These are phyloP conservation scores for Lolium multiflorum DNA, from an alignment of 176 grass and related monocot species.

Conservation along the genomic window DNA sequence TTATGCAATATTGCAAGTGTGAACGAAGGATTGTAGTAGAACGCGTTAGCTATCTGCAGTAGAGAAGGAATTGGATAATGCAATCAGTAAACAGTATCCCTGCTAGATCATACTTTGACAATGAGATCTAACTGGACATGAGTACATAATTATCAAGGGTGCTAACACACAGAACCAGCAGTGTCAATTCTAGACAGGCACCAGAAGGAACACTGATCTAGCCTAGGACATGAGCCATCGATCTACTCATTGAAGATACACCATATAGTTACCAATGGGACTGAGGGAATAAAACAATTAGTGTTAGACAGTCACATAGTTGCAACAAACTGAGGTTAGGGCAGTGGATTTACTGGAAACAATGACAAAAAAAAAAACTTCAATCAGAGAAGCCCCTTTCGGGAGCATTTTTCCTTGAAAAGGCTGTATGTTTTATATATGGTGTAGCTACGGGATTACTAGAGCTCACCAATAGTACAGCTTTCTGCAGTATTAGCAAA, in stretches of 20 bases:
- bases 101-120: neutral
- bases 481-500: slow-evolving; percentile 14
- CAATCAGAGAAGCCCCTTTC: neutral
- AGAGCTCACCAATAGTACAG: neutral
- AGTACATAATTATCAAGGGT: neutral
- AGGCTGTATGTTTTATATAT: neutral
- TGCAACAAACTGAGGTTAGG: neutral
- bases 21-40: slow-evolving; percentile 89
- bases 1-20: slow-evolving; percentile 74
- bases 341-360: neutral
- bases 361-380: neutral
- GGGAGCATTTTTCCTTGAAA: neutral
- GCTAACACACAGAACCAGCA: neutral
- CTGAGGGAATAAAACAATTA: neutral
- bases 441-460: neutral
- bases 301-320: neutral
- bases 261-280: neutral
- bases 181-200: slow-evolving; percentile 1
- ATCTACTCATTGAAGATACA: slow-evolving; percentile 5
- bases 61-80: slow-evolving; percentile 2
- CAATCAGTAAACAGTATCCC: neutral
- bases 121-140: neutral
- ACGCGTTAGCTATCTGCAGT: slow-evolving; percentile 80
- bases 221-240: neutral
- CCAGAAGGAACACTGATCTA: neutral